These are phyloP conservation scores for Striga hermonthica DNA, from an alignment of 305 asterid species.

Conservation along the genomic window DNA sequence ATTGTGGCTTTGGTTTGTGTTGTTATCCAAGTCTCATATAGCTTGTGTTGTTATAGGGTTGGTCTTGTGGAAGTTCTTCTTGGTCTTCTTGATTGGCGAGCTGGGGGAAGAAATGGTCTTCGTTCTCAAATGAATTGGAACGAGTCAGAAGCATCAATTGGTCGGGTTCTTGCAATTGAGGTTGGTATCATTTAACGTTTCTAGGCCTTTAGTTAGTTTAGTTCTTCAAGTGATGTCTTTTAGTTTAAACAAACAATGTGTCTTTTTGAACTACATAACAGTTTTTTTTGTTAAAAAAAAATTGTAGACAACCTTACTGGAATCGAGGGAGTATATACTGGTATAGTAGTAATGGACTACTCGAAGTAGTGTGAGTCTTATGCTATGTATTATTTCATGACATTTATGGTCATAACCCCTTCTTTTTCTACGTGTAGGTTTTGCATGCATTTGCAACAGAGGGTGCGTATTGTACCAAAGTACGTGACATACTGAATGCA, in stretches of 20 bases:
- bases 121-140: slow-evolving; percentile 95
- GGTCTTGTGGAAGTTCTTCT: slow-evolving; percentile 98
- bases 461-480: slow-evolving; percentile 92
- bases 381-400: not conserved
- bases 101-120: slow-evolving; percentile 87
- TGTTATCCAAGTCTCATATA: slow-evolving; percentile 20
- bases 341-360: slow-evolving; percentile 18
- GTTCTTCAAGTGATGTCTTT: slow-evolving; percentile 19
- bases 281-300: slow-evolving; percentile 4
- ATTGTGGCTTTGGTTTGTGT: not conserved
- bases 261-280: slow-evolving; percentile 16
- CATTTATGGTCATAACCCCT: slow-evolving; percentile 24
- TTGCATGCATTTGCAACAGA: slow-evolving; percentile 96
- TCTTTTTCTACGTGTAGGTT: slow-evolving; percentile 53
- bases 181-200: slow-evolving; percentile 39
- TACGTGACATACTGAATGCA: slow-evolving; percentile 73
- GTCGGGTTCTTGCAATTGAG: slow-evolving; percentile 95
- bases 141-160: slow-evolving; percentile 96
- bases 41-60: slow-evolving; percentile 56
- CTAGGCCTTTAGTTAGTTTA: not conserved
- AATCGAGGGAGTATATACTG: not conserved
- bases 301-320: not conserved
- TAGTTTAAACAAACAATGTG: slow-evolving; percentile 1
- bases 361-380: slow-evolving; percentile 3
- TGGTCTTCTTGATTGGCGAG: slow-evolving; percentile 99